A percentile compares a stretch with the other conserved stretches of the same genome.
phyloP scores from a whole-genome alignment of 331 rosid genomes.

The Quercus lobata region DNA sequence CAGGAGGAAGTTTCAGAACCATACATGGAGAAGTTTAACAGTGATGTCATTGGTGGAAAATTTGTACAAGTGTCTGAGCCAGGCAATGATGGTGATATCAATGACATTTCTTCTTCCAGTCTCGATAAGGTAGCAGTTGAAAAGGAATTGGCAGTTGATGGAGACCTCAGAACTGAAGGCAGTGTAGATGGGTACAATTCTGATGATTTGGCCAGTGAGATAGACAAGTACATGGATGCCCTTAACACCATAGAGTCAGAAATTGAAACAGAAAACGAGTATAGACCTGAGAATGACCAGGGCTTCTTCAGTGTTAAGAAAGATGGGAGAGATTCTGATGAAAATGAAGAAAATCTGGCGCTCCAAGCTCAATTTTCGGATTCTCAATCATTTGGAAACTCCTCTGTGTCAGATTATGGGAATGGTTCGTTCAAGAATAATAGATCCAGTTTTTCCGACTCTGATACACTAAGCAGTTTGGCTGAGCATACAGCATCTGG shows the following conservation, averaged over 20 bases:
- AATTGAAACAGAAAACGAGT: constrained; percentile 58
- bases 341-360: constrained; percentile 39
- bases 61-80: constrained; percentile 40
- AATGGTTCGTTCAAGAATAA: constrained; percentile 45
- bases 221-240: constrained; percentile 84
- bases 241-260: constrained; percentile 75
- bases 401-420: constrained; percentile 57
- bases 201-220: constrained; percentile 70
- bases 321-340: constrained; percentile 39
- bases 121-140: constrained; percentile 32
- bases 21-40: constrained; percentile 22
- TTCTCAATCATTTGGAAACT: constrained; percentile 52
- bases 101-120: constrained; percentile 37
- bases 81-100: constrained; percentile 28
- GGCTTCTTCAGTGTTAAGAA: constrained; percentile 30
- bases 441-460: constrained; percentile 39
- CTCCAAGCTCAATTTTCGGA: constrained; percentile 46
- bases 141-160: constrained; percentile 35
- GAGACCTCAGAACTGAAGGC: constrained; percentile 41
- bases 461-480: constrained; percentile 41
- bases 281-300: constrained; percentile 31
- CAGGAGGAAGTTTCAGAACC: constrained; percentile 39
- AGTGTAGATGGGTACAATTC: constrained; percentile 50
- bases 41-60: constrained; percentile 27
- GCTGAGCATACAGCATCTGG: constrained; percentile 49